These are phyloP conservation scores for Penicillium digitatum DNA, from an alignment of 2,329 filamentous ascomycete species.

Conservation along the genomic window DNA sequence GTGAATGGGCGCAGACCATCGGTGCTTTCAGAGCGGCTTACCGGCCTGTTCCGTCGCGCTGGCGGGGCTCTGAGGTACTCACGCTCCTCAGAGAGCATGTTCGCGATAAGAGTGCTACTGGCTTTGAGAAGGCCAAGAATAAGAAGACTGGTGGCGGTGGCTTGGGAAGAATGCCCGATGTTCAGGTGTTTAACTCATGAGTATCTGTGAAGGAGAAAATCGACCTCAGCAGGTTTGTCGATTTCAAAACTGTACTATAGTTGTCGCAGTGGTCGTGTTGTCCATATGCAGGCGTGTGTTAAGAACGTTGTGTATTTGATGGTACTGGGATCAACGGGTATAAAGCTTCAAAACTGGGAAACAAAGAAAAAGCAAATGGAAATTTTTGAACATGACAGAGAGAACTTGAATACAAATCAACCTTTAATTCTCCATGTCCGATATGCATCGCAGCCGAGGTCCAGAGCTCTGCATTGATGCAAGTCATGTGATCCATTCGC, in stretches of 20 bases:
- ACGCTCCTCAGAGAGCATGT: slow-evolving; percentile 76
- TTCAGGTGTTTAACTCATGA: slow-evolving; percentile 40
- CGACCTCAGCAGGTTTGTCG: neutral
- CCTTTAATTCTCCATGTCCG: neutral
- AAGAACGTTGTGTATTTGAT: slow-evolving; percentile 7
- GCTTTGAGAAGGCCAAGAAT: slow-evolving; percentile 39
- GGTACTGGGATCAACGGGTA: neutral
- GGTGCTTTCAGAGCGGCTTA: slow-evolving; percentile 93
- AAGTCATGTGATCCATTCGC: slow-evolving; percentile 32
- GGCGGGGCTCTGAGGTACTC: slow-evolving; percentile 79
- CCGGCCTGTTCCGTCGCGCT: slow-evolving; percentile 78
- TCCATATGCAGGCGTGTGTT: neutral
- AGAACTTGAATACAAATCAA: neutral
- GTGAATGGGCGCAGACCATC: slow-evolving; percentile 96
- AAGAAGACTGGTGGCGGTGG: slow-evolving; percentile 39
- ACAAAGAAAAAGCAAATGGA: neutral
- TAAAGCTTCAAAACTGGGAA: neutral
- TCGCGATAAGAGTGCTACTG: slow-evolving; percentile 58
- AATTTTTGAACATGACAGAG: neutral
- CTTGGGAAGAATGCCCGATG: slow-evolving; percentile 48
- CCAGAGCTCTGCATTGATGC: neutral
- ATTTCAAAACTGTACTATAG: slow-evolving; percentile 11
- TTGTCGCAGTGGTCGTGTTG: neutral
- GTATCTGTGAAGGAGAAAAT: neutral
- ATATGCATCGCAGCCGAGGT: neutral